phyloP scores from a whole-genome alignment of 192 early-diverging fungal species.

The Mortierella hygrophila region DNA sequence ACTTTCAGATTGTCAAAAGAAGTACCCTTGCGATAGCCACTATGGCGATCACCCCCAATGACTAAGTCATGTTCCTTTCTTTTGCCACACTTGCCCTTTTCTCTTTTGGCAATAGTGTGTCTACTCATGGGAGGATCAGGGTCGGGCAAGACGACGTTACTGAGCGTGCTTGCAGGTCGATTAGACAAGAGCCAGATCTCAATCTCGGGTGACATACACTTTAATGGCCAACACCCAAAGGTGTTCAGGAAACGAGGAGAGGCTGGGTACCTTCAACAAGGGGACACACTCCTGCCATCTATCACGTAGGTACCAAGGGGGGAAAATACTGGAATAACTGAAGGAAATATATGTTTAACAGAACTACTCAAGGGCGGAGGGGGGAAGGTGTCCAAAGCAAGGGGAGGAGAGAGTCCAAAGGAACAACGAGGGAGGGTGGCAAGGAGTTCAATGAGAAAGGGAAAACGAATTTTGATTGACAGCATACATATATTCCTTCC shows the following conservation, averaged over 20 bases:
- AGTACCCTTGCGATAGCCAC: neutral
- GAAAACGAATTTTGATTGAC: no score
- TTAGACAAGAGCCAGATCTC: neutral
- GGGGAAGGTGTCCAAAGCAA: neutral
- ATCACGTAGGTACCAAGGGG: slow-evolving; percentile 6
- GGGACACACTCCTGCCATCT: slow-evolving; percentile 7
- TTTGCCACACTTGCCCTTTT: neutral
- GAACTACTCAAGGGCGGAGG: neutral
- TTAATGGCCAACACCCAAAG: slow-evolving; percentile 11
- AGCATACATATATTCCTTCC: neutral
- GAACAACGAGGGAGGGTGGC: neutral
- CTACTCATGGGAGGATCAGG: slow-evolving; percentile 15
- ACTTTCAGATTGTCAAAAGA: neutral
- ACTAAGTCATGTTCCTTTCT: neutral
- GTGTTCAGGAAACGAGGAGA: neutral
- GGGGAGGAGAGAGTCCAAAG: no score
- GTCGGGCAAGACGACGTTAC: slow-evolving; percentile 19
- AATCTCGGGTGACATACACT: neutral
- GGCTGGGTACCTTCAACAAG: slow-evolving; percentile 26
- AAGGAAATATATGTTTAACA: neutral
- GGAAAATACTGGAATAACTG: neutral
- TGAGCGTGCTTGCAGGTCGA: slow-evolving; percentile 14
- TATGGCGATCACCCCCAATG: neutral
- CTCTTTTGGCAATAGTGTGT: slow-evolving; percentile 5
- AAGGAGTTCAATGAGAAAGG: neutral